Evolutionary conservation across 345 rosid genomes (phyloP), one percentile per base, ranked within the genome.

Genomic region (Trapa incisa): DNA sequence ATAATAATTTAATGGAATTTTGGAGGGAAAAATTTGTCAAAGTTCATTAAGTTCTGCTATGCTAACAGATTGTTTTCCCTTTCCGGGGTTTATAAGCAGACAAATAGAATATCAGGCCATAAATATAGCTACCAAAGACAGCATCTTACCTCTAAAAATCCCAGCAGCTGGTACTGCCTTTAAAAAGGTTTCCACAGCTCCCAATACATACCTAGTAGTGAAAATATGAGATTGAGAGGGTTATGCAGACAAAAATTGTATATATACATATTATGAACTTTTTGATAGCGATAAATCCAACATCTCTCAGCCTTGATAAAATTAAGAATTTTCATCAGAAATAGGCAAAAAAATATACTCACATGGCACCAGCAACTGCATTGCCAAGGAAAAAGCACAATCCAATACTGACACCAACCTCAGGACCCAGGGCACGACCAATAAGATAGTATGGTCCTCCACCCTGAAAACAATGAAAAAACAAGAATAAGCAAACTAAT

Each of bases 401-500:
- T 72, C 99, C 99, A 80, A 95, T 95, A 80, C 99, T 95, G 72
- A 95, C 89, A 75, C 99, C 99, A 75, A 95, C 98, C 86, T 95
- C 99, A 36, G 99, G 99, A 74, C 99, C 99, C 83, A 95, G 90
- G 66, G 99, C 98, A 61, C 99, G 99, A 67, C 99, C 99, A 78
- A 95, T 95, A 76, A 95, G 96, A 80, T 95, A 95, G 78, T 95
- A 95, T 66, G 99, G 99, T 35, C 99, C 98, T 60, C 99, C 99
- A 76, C 99, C 95, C 95, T 88, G 60, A 41, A 76, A 71, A 41
- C 43, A 41, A 41, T 41, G 1, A 33, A 64, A 50, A 37, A 45
- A 50, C 16, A 41, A 5, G 16, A 41, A 43, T n/a, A 41, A 37
- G 15, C 33, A 36, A 54, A 66, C 13, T 22, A n/a, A 52, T 12